These are phyloP conservation scores for Jatropha podagrica DNA, from an alignment of 441 rosid genomes.

Conservation along the genomic window DNA sequence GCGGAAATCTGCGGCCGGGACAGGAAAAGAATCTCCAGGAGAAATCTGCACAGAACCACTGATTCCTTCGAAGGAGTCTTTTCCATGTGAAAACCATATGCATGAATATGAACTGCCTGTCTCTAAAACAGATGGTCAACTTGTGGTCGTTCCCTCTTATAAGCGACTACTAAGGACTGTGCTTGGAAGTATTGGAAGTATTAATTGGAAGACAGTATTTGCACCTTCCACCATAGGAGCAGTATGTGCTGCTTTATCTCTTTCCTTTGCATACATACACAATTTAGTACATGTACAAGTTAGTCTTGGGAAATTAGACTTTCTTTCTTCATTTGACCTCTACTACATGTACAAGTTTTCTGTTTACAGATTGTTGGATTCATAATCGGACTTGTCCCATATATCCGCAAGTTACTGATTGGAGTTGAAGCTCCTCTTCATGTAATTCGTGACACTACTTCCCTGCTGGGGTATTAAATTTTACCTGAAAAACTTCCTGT, in stretches of 20 bases:
- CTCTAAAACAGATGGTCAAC: constrained; percentile 18
- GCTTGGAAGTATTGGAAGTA: constrained; percentile 34
- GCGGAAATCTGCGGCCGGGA: constrained; percentile 40
- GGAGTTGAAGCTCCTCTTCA: constrained; percentile 72
- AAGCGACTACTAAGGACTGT: constrained; percentile 28
- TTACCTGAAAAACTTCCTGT: not conserved
- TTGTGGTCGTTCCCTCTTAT: constrained; percentile 31
- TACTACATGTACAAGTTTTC: not conserved
- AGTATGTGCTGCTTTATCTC: constrained; percentile 35
- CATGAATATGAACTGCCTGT: not conserved
- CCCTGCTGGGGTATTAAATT: constrained; percentile 57
- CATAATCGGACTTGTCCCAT: constrained; percentile 52
- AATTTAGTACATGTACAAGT: too few relatives aligned
- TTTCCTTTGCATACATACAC: not conserved
- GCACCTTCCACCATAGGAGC: constrained; percentile 79
- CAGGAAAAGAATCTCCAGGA: constrained; percentile 22
- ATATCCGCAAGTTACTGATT: constrained; percentile 42
- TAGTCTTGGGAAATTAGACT: too few relatives aligned
- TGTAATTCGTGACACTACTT: constrained; percentile 59
- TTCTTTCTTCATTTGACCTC: too few relatives aligned
- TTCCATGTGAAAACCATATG: constrained; percentile 6
- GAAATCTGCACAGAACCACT: constrained; percentile 44
- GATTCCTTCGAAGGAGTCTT: constrained; percentile 35
- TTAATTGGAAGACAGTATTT: constrained; percentile 54
- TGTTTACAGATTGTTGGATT: constrained; percentile 55